A percentile compares a stretch with the other conserved stretches of the same genome.
phyloP scores from a whole-genome alignment of 805 yeast genomes.

The Monosporozyma aerobia region DNA sequence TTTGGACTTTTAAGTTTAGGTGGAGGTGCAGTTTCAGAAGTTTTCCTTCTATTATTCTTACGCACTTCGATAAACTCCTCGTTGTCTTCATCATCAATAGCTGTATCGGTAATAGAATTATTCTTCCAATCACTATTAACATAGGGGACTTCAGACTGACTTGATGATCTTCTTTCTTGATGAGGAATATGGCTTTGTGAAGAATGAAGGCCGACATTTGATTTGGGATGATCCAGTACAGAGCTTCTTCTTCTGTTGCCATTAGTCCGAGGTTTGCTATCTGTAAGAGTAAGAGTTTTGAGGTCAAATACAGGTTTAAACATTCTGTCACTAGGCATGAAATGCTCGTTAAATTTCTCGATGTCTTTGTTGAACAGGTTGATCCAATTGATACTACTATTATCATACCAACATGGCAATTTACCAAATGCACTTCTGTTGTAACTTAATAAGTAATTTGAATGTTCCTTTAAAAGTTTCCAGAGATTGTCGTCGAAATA shows the following conservation, averaged over 20 bases:
- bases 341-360: conserved; percentile 33
- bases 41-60: conserved; percentile 11
- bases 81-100: conserved; percentile 8
- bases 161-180: neutral
- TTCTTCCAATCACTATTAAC: neutral
- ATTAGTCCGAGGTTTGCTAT: neutral
- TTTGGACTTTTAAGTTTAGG: neutral
- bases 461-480: conserved; percentile 15
- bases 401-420: conserved; percentile 25
- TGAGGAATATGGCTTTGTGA: neutral
- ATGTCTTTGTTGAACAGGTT: conserved; percentile 30
- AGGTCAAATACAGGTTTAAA: conserved; percentile 33
- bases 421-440: neutral
- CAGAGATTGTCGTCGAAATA: conserved; percentile 18
- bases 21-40: conserved; percentile 1
- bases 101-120: conserved; percentile 1
- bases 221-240: neutral
- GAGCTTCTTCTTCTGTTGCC: conserved; percentile 7
- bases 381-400: conserved; percentile 23
- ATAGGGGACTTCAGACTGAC: neutral
- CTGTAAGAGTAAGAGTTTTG: neutral
- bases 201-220: neutral
- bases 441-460: conserved; percentile 5
- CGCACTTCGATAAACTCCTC: conserved; percentile 16
- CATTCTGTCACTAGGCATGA: conserved; percentile 29